Evolutionary conservation across 2,329 filamentous ascomycete species (phyloP), one percentile per base, ranked within the genome.

Genomic region (Simplicillium aogashimaense): DNA sequence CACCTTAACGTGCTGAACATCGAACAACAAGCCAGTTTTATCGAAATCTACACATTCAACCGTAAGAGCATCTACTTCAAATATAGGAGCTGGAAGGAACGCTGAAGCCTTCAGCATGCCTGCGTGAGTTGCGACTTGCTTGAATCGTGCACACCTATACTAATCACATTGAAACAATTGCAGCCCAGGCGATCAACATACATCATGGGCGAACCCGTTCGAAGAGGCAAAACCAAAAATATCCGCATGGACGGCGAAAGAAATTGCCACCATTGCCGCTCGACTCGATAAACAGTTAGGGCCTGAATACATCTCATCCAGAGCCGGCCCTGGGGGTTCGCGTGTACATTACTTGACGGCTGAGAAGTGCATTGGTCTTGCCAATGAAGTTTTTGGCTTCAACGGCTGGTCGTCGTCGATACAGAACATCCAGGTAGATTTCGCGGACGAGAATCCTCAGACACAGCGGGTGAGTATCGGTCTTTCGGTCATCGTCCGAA

Each of bases 401-500:
- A 95, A 95, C 63, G 89, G 89, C 52, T 98, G 92, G 92, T 95
- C 86, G 9, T 94, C 86, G 41, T 83, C 84, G n/a, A 92, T 98
- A 44, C 86, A 90, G 56, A 88, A 94, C 56, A 84, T 95, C 30
- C 84, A 94, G 56, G 85, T 97, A 44, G 92, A 98, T 61, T 97
- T 94, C 61, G 86, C 92, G 45, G 90, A 97, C 55, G 88, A 95
- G 63, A 81, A 83, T 52, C 74, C 80, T 13, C 75, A 81, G 52
- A 88, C 80, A 8, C 74, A 82, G 45, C 90, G 82, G 57, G 80
- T 95, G 51, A 88, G 76, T 47, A 70, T 97, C 29, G 92, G 92
- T 0, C 60, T 98, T 30, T 94, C 87, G 1, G 89, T 95, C 39
- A 87, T 94, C 45, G 81, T 97, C 43, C 78, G 92, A 43, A 83